These are phyloP conservation scores for Mucuna pruriens DNA, from an alignment of 306 rosid genomes.

Conservation along the genomic window DNA sequence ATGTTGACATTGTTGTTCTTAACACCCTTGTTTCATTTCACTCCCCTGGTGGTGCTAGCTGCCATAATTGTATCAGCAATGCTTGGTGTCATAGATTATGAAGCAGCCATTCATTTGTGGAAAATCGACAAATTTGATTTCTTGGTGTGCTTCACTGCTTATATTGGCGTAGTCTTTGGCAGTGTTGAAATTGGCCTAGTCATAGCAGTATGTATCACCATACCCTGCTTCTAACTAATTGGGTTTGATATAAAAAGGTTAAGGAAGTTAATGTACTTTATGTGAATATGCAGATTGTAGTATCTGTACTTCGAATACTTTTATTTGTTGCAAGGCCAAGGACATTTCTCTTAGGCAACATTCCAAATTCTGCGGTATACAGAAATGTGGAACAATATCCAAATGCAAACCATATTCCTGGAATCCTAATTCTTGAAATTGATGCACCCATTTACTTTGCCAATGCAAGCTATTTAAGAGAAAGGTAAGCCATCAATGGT, in stretches of 20 bases:
- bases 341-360: constrained; percentile 69
- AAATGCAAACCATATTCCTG: constrained; percentile 66
- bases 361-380: constrained; percentile 66
- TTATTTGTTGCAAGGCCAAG: constrained; percentile 75
- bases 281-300: constrained; percentile 60
- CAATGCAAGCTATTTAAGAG: constrained; percentile 77
- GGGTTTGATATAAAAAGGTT: not conserved
- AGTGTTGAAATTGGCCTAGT: constrained; percentile 84
- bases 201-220: constrained; percentile 63
- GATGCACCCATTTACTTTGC: constrained; percentile 82
- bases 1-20: constrained; percentile 86
- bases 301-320: constrained; percentile 73
- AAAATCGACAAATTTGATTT: constrained; percentile 93
- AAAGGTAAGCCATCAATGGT: constrained; percentile 50
- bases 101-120: constrained; percentile 86
- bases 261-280: constrained; percentile 1
- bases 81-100: constrained; percentile 88
- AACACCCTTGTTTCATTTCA: constrained; percentile 91
- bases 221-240: not conserved
- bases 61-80: constrained; percentile 89
- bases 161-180: constrained; percentile 78
- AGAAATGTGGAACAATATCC: constrained; percentile 85
- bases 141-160: constrained; percentile 76
- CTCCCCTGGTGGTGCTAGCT: constrained; percentile 84
- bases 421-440: constrained; percentile 79